Evolutionary conservation across 768 basidiomycete species (phyloP).

Genomic region (Boletus subparvulus): DNA sequence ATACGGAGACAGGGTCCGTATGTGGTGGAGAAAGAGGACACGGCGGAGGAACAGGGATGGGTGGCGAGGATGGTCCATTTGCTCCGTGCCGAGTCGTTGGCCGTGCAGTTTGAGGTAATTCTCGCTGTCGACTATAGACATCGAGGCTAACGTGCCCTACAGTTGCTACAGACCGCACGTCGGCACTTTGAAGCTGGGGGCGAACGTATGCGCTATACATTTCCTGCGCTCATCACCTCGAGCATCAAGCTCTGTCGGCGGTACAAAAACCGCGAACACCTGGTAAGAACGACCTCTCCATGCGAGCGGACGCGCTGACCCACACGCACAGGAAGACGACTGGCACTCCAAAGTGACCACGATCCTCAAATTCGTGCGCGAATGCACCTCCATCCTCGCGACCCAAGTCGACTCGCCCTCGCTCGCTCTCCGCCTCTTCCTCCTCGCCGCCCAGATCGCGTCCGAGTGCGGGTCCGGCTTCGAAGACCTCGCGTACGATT

Average conservation of each 20-base stretch:
- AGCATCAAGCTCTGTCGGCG: slow-evolving; percentile 90
- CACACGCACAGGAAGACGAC: slow-evolving; percentile 64
- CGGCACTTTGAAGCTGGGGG: slow-evolving; percentile 89
- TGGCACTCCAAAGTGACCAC: slow-evolving; percentile 85
- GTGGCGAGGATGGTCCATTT: slow-evolving; percentile 97
- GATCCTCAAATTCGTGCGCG: slow-evolving; percentile 92
- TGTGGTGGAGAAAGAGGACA: slow-evolving; percentile 76
- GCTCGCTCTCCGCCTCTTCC: slow-evolving; percentile 92
- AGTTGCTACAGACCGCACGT: slow-evolving; percentile 91
- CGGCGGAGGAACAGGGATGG: slow-evolving; percentile 99
- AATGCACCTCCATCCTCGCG: slow-evolving; percentile 89
- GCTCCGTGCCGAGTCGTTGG: slow-evolving; percentile 84
- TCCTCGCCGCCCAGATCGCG: slow-evolving; percentile 92
- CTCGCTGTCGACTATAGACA: not conserved
- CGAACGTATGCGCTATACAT: slow-evolving; percentile 94
- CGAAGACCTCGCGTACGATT: slow-evolving; percentile 95
- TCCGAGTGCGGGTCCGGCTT: slow-evolving; percentile 93
- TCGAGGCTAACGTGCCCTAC: not conserved
- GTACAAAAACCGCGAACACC: slow-evolving; percentile 80
- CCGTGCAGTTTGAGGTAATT: slow-evolving; percentile 84
- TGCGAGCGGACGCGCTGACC: too few species aligned
- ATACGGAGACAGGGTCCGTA: slow-evolving; percentile 58
- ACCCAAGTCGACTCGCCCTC: slow-evolving; percentile 90
- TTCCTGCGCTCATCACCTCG: slow-evolving; percentile 93
- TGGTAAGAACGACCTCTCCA: slow-evolving; percentile 41